A percentile compares a stretch with the other conserved stretches of the same genome.
Evolutionary conservation across 352 stramenopile species (phyloP).

Genomic region (Pythium dissimile): DNA sequence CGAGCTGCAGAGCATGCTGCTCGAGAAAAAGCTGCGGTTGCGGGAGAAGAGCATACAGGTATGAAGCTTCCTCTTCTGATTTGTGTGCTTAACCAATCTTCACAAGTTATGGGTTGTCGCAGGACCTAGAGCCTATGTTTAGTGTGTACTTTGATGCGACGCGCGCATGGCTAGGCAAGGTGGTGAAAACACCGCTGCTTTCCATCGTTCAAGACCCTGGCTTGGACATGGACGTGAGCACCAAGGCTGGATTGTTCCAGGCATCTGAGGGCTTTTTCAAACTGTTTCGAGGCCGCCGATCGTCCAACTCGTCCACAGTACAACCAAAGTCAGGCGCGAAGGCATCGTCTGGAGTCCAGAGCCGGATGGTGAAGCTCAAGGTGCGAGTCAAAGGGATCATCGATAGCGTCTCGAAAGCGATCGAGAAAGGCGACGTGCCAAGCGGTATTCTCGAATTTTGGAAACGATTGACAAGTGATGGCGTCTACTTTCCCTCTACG

Average conservation of each 20-base stretch:
- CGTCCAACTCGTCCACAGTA: not conserved
- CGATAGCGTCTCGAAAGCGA: conserved; percentile 39
- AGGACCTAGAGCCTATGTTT: conserved; percentile 67
- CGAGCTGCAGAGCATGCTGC: conserved; percentile 29
- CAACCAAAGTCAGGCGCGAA: not conserved
- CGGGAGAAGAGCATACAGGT: conserved; percentile 14
- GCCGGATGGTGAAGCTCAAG: conserved; percentile 48
- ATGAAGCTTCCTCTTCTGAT: not conserved
- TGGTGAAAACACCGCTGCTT: conserved; percentile 38
- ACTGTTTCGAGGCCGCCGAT: conserved; percentile 35
- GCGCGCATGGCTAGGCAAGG: conserved; percentile 51
- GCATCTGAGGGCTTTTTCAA: conserved; percentile 39
- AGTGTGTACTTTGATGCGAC: conserved; percentile 66
- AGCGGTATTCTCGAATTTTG: conserved; percentile 57
- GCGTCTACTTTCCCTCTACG: conserved; percentile 57
- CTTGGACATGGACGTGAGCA: conserved; percentile 47
- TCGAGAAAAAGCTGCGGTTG: conserved; percentile 26
- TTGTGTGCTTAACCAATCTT: no score
- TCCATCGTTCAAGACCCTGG: conserved; percentile 51
- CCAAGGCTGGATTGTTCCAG: conserved; percentile 17
- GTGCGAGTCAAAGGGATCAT: conserved; percentile 58
- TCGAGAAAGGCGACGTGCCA: conserved; percentile 50
- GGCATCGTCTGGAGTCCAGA: not conserved
- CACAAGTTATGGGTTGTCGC: no score
- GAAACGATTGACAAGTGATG: conserved; percentile 45